phyloP scores from a whole-genome alignment of 2,329 filamentous ascomycete species.

The Aspergillus sergii region DNA sequence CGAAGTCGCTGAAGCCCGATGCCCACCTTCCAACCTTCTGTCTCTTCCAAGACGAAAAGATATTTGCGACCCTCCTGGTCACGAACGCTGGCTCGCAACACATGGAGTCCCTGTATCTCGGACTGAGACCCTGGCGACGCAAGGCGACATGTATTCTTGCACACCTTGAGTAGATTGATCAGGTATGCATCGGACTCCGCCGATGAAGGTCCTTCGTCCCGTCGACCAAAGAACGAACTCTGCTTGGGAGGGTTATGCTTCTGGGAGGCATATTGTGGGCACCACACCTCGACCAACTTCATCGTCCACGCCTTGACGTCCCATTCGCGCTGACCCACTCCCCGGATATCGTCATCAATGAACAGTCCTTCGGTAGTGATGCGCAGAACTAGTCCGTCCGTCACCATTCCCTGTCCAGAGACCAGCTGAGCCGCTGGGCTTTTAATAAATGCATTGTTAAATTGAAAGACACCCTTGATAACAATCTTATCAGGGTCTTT shows the following conservation, averaged over 20 bases:
- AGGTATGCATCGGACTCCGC: slow-evolving; percentile 70
- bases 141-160: slow-evolving; percentile 65
- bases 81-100: slow-evolving; percentile 60
- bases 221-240: slow-evolving; percentile 44
- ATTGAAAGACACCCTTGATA: slow-evolving; percentile 88
- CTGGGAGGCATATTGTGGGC: slow-evolving; percentile 60
- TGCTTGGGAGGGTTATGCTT: slow-evolving; percentile 33
- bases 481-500: slow-evolving; percentile 95
- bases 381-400: slow-evolving; percentile 86
- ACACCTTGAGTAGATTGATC: slow-evolving; percentile 63
- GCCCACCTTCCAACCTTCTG: slow-evolving; percentile 65
- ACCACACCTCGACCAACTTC: slow-evolving; percentile 89
- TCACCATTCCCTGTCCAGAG: slow-evolving; percentile 80
- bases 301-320: slow-evolving; percentile 98
- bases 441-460: slow-evolving; percentile 84
- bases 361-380: slow-evolving; percentile 95
- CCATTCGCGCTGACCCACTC: slow-evolving; percentile 95
- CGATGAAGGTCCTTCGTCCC: slow-evolving; percentile 57
- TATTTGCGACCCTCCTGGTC: slow-evolving; percentile 64
- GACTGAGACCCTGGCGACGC: slow-evolving; percentile 43
- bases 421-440: slow-evolving; percentile 91
- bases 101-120: slow-evolving; percentile 49
- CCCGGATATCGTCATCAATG: slow-evolving; percentile 92
- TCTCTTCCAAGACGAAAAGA: slow-evolving; percentile 61
- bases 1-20: slow-evolving; percentile 59